Base-by-base conservation (phyloP, 139 green algal species). In the Mychonastes homosphaera region DNA sequence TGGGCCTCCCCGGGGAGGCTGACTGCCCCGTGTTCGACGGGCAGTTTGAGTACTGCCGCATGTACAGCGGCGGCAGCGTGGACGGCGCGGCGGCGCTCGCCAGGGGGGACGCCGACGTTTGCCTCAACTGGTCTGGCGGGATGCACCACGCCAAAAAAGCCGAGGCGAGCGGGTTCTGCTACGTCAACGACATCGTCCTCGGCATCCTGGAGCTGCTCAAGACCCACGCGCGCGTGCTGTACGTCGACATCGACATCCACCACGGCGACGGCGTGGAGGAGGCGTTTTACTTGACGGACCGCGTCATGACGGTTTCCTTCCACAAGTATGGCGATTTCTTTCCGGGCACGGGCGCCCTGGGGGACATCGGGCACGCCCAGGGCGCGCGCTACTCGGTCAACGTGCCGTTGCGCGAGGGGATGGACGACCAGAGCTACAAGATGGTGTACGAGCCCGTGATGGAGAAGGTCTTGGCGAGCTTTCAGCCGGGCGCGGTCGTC, bases 241-340 rank as follows among this genome's bases (percentile, higher is more conserved):
- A 95, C 53, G 84, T 95, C 26, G 87, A 95, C 64, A 95, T 96
- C 60, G 88, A 95, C 68, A 97, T 98, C 66, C 91, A 98, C 67
- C 91, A 98, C 62, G 91, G 92, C 18, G 92, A 99, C 64, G 92
- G 92, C 16, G 92, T 99, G 58, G 92, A 99, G 73, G 92, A 99
- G 76, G 92, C 92, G 0, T 98, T 99, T 61, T 98, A 98, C 79
- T 77, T 85, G 8, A 99, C 92, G 6, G 90, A 99, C 69, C 74
- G 92, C 19, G 88, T 96, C 51, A 95, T 96, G 88, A 94, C 86
- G 43, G 83, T 88, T 45, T 41, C n/a, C n/a, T n/a, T n/a, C n/a
- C n/a, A n/a, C n/a, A n/a, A 96, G 74, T 98, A 95, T 55, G 92
- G 92, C 27, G 92, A 99, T 71, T 98, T 95, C 64, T 98, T 99